Percentiles rank a stretch among this genome's conserved stretches.
phyloP scores from a whole-genome alignment of 805 yeast species.

The Candida qinlingensis region DNA sequence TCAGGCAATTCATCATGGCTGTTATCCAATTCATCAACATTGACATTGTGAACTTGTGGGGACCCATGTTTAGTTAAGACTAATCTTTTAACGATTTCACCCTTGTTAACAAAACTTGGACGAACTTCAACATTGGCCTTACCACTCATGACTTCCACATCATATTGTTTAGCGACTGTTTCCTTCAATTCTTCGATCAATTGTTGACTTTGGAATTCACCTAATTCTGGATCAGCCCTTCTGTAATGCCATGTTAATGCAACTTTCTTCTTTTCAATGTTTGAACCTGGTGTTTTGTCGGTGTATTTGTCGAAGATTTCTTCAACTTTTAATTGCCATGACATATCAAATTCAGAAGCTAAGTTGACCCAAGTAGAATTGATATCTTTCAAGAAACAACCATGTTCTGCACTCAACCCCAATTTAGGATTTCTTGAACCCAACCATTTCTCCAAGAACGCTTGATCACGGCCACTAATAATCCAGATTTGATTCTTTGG shows the following conservation, averaged over 20 bases:
- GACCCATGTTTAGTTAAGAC: constrained; percentile 60
- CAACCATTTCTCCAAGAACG: constrained; percentile 81
- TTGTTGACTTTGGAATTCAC: constrained; percentile 76
- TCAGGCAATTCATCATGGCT: constrained; percentile 57
- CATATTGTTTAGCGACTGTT: constrained; percentile 59
- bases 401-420: constrained; percentile 95
- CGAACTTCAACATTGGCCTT: constrained; percentile 97
- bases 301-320: constrained; percentile 71
- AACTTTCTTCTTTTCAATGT: constrained; percentile 81
- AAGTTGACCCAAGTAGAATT: constrained; percentile 76
- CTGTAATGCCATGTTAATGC: constrained; percentile 98
- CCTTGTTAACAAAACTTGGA: constrained; percentile 91
- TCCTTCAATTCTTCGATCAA: constrained; percentile 59
- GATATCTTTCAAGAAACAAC: constrained; percentile 85
- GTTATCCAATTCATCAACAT: constrained; percentile 28
- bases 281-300: constrained; percentile 85
- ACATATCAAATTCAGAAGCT: constrained; percentile 79
- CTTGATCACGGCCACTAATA: constrained; percentile 92
- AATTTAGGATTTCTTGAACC: constrained; percentile 54
- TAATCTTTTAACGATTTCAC: constrained; percentile 85
- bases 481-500: constrained; percentile 89
- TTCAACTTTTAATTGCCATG: constrained; percentile 86
- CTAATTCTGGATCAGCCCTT: constrained; percentile 89
- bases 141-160: constrained; percentile 94
- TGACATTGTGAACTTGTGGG: constrained; percentile 32